Base-by-base conservation (phyloP, 1,284 basidiomycete species). In the Heterobasidion occidentale region DNA sequence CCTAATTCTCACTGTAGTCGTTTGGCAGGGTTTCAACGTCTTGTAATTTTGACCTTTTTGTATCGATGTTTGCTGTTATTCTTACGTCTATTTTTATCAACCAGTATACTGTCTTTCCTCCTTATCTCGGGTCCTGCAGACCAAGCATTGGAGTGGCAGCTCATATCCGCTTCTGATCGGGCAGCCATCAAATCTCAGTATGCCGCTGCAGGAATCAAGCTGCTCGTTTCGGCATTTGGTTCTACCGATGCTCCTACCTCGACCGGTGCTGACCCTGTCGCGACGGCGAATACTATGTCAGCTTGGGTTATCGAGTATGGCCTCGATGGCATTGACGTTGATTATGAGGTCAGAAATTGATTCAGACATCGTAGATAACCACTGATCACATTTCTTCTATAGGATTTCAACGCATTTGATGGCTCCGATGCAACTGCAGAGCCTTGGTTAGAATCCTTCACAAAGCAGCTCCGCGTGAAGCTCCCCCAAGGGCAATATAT, bases 261-360 rank as follows among this genome's bases (percentile, higher is more conserved):
- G 8, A 67, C 67, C 0, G 71, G 72, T 14, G 68, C 70, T 6
- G 68, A 80, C 55, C 66, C 78, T 2, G 64, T 70, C 20, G 59
- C 52, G 7, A 71, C 72, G 4, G 80, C 79, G 0, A 70, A 77
- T 59, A 74, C 68, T 5, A 72, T 82, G 69, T 77, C 77, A 11
- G 67, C 68, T 2, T 81, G 75, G 73, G 78, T 81, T 47, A 76
- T 71, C 58, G 55, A 77, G 51, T 77, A 75, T 60, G 70, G 71
- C 20, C 65, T 84, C 15, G 76, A 84, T 59, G 83, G 81, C 42
- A 67, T 83, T 45, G 81, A 84, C 52, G 73, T 84, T 46, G 81
- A 83, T 64, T 83, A 78, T 56, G 79, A 82, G 67, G 78, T 73
- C 49, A 15, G 60, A n/a, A 42, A 42, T 53, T 20, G 52, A 8